Evolutionary conservation across 129 eudicot species (phyloP).

Genomic region (Flaveria robusta): DNA sequence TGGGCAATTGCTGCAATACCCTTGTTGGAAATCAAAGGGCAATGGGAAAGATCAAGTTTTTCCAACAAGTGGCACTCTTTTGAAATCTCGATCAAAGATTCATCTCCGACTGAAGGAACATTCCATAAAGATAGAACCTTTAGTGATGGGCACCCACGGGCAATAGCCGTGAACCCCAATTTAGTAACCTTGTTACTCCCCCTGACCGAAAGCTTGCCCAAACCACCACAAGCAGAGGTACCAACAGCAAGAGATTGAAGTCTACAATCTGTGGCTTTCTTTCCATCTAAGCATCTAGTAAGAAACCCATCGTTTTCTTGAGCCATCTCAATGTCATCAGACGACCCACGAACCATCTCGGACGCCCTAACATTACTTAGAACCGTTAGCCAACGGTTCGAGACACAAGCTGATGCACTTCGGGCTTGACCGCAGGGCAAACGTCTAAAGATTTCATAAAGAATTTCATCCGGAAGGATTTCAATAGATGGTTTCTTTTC

Average conservation of each 20-base stretch:
- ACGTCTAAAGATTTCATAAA: constrained; percentile 82
- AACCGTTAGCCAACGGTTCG: constrained; percentile 78
- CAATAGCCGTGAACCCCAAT: constrained; percentile 66
- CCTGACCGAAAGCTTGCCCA: constrained; percentile 83
- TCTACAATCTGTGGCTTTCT: constrained; percentile 83
- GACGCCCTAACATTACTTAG: constrained; percentile 52
- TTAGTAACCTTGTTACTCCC: constrained; percentile 73
- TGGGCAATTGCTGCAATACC: constrained; percentile 71
- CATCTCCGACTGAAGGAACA: constrained; percentile 63
- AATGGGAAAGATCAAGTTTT: constrained; percentile 78
- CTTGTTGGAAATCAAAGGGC: constrained; percentile 74
- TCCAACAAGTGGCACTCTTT: constrained; percentile 73
- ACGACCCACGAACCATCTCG: constrained; percentile 42
- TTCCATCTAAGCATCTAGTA: constrained; percentile 81
- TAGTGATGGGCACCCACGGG: constrained; percentile 87
- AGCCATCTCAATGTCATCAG: constrained; percentile 39
- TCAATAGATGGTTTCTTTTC: constrained; percentile 65
- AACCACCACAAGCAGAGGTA: constrained; percentile 81
- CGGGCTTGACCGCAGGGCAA: constrained; percentile 66
- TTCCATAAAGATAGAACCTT: constrained; percentile 82
- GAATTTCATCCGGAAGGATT: constrained; percentile 85
- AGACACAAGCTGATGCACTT: constrained; percentile 84
- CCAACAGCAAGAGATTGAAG: constrained; percentile 94
- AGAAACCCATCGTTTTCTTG: constrained; percentile 68
- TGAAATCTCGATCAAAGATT: constrained; percentile 69